Percentiles rank a stretch among this genome's conserved stretches.
Evolutionary conservation across 2,329 filamentous ascomycete species (phyloP).

Genomic region (Nannizzia gypsea): DNA sequence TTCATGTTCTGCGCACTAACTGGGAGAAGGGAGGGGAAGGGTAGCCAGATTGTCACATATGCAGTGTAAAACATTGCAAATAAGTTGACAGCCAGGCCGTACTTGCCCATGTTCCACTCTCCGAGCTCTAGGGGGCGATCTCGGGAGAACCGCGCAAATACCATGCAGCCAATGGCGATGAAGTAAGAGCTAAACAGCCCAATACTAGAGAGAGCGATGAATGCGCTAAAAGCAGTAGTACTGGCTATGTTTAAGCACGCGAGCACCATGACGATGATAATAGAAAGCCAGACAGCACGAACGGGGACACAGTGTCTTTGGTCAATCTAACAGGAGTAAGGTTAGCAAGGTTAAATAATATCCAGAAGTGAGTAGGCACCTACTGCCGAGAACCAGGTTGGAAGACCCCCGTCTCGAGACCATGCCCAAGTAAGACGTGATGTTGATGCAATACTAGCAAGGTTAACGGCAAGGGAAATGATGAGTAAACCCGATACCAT

Average conservation of each 20-base stretch:
- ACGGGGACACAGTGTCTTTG: slow-evolving; percentile 25
- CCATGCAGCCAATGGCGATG: slow-evolving; percentile 28
- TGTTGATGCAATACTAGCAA: slow-evolving; percentile 36
- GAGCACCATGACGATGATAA: slow-evolving; percentile 24
- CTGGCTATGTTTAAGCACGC: slow-evolving; percentile 32
- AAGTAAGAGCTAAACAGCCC: slow-evolving; percentile 32
- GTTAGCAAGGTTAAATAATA: not conserved
- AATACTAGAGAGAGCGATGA: slow-evolving; percentile 29
- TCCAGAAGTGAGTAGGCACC: slow-evolving; percentile 3
- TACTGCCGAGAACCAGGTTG: slow-evolving; percentile 27
- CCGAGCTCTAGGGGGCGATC: slow-evolving; percentile 16
- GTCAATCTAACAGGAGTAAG: slow-evolving; percentile 22
- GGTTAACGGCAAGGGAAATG: slow-evolving; percentile 30
- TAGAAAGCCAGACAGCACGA: slow-evolving; percentile 27
- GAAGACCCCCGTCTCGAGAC: slow-evolving; percentile 38
- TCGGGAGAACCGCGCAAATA: slow-evolving; percentile 23
- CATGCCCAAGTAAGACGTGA: slow-evolving; percentile 41
- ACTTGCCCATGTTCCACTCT: slow-evolving; percentile 23
- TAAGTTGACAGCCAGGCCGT: slow-evolving; percentile 24
- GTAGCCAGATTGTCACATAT: slow-evolving; percentile 24
- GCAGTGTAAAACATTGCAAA: slow-evolving; percentile 26
- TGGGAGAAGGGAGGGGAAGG: slow-evolving; percentile 25
- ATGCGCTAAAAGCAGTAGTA: slow-evolving; percentile 29
- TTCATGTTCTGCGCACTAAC: slow-evolving; percentile 30
- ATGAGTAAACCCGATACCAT: slow-evolving; percentile 31